phyloP scores from a whole-genome alignment of 768 basidiomycete genomes.

The Fistulinella prunicolor region DNA sequence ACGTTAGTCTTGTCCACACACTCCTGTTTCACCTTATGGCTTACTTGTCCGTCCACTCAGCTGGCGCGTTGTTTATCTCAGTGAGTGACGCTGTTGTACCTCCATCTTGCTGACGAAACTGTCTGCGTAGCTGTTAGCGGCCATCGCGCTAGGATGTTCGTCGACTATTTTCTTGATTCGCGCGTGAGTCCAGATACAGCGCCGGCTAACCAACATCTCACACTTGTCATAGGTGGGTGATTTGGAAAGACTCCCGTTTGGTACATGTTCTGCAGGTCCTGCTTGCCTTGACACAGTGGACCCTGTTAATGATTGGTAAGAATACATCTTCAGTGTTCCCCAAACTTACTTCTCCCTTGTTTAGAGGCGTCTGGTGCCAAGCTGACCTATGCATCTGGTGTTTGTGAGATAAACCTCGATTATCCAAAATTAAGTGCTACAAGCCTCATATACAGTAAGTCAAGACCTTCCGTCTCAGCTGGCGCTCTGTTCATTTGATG shows the following conservation, averaged over 20 bases:
- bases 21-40: neutral
- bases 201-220: neutral
- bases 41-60: slow-evolving; percentile 12
- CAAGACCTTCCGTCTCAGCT: neutral
- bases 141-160: slow-evolving; percentile 14
- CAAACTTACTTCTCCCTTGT: neutral
- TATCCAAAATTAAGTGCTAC: neutral
- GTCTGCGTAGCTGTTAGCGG: slow-evolving; percentile 1
- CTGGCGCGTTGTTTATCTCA: neutral
- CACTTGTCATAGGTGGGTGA: slow-evolving; percentile 17
- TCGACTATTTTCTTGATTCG: slow-evolving; percentile 25
- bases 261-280: slow-evolving; percentile 13
- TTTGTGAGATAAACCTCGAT: neutral
- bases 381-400: neutral
- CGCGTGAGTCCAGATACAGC: slow-evolving; percentile 14
- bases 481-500: neutral
- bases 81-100: slow-evolving; percentile 1
- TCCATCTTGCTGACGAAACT: neutral
- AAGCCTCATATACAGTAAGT: slow-evolving; percentile 17
- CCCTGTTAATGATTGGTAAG: slow-evolving; percentile 12
- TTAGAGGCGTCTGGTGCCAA: slow-evolving; percentile 4
- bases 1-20: slow-evolving; percentile 14
- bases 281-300: slow-evolving; percentile 19
- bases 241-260: slow-evolving; percentile 20
- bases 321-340: neutral